These are phyloP conservation scores for Rhizoclosmatium globosum DNA, from an alignment of 192 early-diverging fungal genomes.

Conservation along the genomic window DNA sequence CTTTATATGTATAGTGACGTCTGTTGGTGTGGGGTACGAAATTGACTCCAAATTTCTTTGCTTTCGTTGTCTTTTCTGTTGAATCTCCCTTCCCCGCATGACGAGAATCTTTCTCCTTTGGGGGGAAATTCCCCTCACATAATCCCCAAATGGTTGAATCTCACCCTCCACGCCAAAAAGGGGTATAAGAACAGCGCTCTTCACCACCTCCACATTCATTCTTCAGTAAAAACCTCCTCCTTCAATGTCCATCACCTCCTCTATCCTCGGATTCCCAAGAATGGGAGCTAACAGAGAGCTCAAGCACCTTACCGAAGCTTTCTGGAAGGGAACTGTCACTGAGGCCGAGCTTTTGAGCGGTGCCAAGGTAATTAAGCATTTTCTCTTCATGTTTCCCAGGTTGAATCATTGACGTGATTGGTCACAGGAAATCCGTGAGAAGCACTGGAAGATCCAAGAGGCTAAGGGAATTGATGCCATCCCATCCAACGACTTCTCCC, in stretches of 20 bases:
- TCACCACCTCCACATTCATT: no score
- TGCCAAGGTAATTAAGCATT: conserved; percentile 53
- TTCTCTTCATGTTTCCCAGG: conserved; percentile 77
- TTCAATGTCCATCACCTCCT: conserved; percentile 32
- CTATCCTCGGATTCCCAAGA: conserved; percentile 85
- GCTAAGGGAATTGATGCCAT: conserved; percentile 81
- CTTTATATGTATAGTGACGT: no score
- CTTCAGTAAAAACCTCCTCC: no score
- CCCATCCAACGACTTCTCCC: conserved; percentile 93
- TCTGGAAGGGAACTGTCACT: conserved; percentile 87
- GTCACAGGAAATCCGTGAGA: conserved; percentile 47
- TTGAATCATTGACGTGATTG: background rate
- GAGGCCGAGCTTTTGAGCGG: conserved; percentile 39
- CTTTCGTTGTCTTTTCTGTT: no score
- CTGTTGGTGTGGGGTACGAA: no score
- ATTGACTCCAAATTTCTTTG: no score
- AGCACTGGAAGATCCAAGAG: conserved; percentile 71
- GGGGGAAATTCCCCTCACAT: no score
- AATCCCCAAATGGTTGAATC: no score
- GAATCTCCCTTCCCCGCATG: no score
- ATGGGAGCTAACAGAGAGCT: conserved; percentile 95
- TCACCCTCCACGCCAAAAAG: no score
- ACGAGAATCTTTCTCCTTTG: no score
- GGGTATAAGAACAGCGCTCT: no score
- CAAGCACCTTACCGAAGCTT: conserved; percentile 94